Evolutionary conservation across 768 basidiomycete genomes (phyloP).

Genomic region (Pisolithus sp.): DNA sequence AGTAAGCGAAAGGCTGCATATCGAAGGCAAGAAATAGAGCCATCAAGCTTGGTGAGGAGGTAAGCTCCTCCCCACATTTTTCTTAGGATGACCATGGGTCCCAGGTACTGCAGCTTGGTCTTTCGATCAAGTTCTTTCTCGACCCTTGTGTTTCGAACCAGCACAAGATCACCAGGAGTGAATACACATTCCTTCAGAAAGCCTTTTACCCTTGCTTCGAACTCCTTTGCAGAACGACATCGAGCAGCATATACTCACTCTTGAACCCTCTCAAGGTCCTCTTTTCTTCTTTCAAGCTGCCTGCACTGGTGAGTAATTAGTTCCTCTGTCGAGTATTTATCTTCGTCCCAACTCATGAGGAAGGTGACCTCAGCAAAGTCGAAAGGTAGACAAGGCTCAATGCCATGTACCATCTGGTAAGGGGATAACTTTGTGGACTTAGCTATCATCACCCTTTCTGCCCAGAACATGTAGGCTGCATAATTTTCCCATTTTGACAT

Average conservation of each 20-base stretch:
- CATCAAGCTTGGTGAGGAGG: background rate
- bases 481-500: background rate
- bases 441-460: background rate
- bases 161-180: too few relatives aligned
- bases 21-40: background rate
- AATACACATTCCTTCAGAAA: too few relatives aligned
- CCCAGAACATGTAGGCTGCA: background rate
- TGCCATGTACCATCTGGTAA: background rate
- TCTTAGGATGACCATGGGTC: background rate
- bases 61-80: background rate
- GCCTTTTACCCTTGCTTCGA: too few relatives aligned
- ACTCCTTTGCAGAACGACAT: too few relatives aligned
- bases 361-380: background rate
- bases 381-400: background rate
- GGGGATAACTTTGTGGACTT: background rate
- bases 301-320: background rate
- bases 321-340: background rate
- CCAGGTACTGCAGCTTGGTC: background rate
- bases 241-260: too few relatives aligned
- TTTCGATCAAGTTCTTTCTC: background rate
- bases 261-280: background rate
- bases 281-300: background rate
- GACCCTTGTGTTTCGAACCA: background rate
- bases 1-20: background rate
- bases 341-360: background rate